Evolutionary conservation across 2,329 filamentous ascomycete species (phyloP).

Genomic region (Chlorencoelia australis): DNA sequence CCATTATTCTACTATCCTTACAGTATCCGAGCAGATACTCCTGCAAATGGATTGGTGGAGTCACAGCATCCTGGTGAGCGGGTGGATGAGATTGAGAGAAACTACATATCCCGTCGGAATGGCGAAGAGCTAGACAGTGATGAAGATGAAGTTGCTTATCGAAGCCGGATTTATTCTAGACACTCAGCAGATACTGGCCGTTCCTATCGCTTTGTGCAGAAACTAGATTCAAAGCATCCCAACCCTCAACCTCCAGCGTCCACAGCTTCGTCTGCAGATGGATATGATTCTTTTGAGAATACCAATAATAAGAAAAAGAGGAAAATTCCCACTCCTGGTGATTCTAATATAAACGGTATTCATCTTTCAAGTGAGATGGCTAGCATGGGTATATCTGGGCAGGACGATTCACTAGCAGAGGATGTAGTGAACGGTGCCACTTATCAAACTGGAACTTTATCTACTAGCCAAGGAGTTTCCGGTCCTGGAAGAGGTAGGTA

Average conservation of each 20-base stretch:
- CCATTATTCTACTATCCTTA: constrained; percentile 68
- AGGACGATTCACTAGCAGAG: constrained; percentile 34
- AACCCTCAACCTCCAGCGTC: constrained; percentile 52
- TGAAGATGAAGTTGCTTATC: constrained; percentile 38
- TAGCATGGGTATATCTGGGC: constrained; percentile 47
- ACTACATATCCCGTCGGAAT: constrained; percentile 38
- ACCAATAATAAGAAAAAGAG: constrained; percentile 99
- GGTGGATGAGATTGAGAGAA: constrained; percentile 24
- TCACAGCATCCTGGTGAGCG: constrained; percentile 23
- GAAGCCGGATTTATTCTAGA: constrained; percentile 33
- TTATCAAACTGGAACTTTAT: constrained; percentile 46
- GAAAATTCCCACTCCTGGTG: constrained; percentile 87
- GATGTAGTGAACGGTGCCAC: constrained; percentile 31
- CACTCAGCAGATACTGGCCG: constrained; percentile 36
- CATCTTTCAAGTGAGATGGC: constrained; percentile 52
- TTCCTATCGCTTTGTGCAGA: constrained; percentile 33
- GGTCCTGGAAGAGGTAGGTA: constrained; percentile 78
- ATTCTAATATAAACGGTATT: constrained; percentile 38
- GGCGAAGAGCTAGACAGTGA: constrained; percentile 49
- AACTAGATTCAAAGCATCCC: constrained; percentile 36
- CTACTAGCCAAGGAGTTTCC: constrained; percentile 58
- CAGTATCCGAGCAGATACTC: constrained; percentile 27
- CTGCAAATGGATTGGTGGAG: constrained; percentile 23
- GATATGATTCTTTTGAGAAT: constrained; percentile 96
- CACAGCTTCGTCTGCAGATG: constrained; percentile 64